Base-by-base conservation (phyloP, 164 flowering plant species). In the Liquidambar formosana region DNA sequence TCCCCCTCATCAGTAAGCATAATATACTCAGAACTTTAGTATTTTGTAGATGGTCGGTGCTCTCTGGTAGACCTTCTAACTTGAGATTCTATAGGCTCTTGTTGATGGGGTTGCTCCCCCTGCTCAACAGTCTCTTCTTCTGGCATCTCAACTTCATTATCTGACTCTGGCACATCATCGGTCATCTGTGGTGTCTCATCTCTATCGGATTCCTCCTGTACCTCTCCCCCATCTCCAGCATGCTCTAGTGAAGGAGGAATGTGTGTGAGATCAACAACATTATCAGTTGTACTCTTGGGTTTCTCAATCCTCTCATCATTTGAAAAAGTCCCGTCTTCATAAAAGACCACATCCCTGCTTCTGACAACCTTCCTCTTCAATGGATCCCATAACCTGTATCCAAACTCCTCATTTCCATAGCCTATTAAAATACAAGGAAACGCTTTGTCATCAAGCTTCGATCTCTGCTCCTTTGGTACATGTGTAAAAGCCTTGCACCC, bases 391-490 rank as follows among this genome's bases (percentile, higher is more conserved):
- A 61, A 18, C 26, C 15, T 49, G 47, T 61, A 52, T 8, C 61
- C 66, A 49, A 62, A 63, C 27, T 70, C 67, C 19, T 70, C 67
- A 51, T 43, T 21, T 48, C 48, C 68, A 68, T 69, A 65, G 0
- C 73, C 73, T 2, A 64, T 14, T 27, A 69, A 68, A 0, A 73
- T 62, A 12, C 69, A 67, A 0, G 65, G 52, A 23, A 14, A 38
- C 0, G 61, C 33, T 15, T 73, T 69, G 8, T 33, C 13, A 44
- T 77, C 73, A 38, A 74, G 61, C 59, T 73, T 69, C 8, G 28
- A 53, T 13, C 33, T 59, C 18, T 63, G 47, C 4, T 65, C 67
- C 9, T 72, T 76, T 0, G 71, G 66, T 2, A 72, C 60, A 47
- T 76, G 53, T 11, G 46, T 25, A 61, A 59, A 68, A 0, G 61